phyloP scores from a whole-genome alignment of 169 alveolate genomes.

The Pseudocohnilembus persalinus region DNA sequence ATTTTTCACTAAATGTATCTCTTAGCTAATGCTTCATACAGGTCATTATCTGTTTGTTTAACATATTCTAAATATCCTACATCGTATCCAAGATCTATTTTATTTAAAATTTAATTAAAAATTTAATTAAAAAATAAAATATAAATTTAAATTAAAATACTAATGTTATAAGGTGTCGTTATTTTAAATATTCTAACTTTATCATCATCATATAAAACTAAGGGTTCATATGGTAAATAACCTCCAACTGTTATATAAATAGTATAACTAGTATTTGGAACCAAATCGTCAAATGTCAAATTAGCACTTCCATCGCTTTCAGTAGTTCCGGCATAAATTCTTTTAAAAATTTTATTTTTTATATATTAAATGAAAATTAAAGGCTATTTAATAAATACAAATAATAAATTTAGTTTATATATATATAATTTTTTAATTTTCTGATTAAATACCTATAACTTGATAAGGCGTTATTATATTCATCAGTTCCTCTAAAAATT shows the following conservation, averaged over 20 bases:
- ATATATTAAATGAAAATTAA: no score
- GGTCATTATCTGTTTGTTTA: background rate
- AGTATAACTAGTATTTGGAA: background rate
- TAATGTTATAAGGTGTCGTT: conserved; percentile 2
- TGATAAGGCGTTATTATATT: background rate
- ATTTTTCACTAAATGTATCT: background rate
- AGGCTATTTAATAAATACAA: no score
- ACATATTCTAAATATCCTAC: background rate
- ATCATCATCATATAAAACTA: conserved; percentile 19
- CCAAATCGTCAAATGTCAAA: conserved; percentile 1
- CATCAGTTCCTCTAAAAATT: conserved; percentile 10
- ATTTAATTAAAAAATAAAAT: background rate
- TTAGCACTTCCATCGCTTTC: background rate
- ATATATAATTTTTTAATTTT: no score
- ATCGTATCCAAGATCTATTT: background rate
- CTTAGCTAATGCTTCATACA: conserved; percentile 2
- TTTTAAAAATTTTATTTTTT: no score
- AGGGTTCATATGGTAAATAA: conserved; percentile 14
- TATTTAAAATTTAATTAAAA: background rate
- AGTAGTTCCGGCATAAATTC: background rate
- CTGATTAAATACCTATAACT: background rate
- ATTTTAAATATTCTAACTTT: background rate
- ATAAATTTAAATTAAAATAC: background rate
- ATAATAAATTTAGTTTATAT: background rate
- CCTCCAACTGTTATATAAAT: conserved; percentile 13